Percentiles rank a stretch among this genome's conserved stretches.
These are phyloP conservation scores for Citrus glauca DNA, from an alignment of 345 rosid species.

Conservation along the genomic window DNA sequence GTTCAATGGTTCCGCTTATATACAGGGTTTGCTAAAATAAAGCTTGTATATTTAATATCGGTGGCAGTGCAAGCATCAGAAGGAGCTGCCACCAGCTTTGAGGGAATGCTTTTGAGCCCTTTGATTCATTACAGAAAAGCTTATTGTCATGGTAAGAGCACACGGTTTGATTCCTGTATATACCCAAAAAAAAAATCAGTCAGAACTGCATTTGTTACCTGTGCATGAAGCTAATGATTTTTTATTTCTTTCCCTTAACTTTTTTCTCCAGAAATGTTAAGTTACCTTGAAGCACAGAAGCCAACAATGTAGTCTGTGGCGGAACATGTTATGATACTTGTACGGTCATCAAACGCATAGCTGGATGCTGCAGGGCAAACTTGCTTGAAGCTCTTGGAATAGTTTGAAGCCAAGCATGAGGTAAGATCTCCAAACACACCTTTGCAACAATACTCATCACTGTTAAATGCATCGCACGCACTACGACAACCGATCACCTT, in stretches of 20 bases:
- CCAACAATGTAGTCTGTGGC: conserved; percentile 41
- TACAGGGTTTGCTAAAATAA: conserved; percentile 14
- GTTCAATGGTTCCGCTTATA: background rate
- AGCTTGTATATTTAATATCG: conserved; percentile 9
- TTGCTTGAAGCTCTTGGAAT: conserved; percentile 52
- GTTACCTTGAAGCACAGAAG: conserved; percentile 58
- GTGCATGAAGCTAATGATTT: background rate
- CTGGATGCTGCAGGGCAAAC: conserved; percentile 62
- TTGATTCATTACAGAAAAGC: conserved; percentile 26
- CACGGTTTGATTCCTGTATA: conserved; percentile 31
- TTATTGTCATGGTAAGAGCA: conserved; percentile 34
- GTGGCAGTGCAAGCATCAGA: conserved; percentile 20
- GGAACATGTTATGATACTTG: conserved; percentile 52
- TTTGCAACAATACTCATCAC: conserved; percentile 57
- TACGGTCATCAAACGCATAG: conserved; percentile 45
- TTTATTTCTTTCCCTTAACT: background rate
- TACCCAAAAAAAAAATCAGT: background rate
- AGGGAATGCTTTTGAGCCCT: conserved; percentile 15
- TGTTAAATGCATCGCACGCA: conserved; percentile 46
- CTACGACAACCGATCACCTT: conserved; percentile 55
- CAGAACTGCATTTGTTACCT: background rate
- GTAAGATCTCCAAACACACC: conserved; percentile 36
- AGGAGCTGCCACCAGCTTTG: conserved; percentile 27
- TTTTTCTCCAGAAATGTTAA: background rate
- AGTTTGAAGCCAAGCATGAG: conserved; percentile 44